Evolutionary conservation across 306 rosid species (phyloP), one percentile per base, ranked within the genome.

Genomic region (Cercis canadensis): DNA sequence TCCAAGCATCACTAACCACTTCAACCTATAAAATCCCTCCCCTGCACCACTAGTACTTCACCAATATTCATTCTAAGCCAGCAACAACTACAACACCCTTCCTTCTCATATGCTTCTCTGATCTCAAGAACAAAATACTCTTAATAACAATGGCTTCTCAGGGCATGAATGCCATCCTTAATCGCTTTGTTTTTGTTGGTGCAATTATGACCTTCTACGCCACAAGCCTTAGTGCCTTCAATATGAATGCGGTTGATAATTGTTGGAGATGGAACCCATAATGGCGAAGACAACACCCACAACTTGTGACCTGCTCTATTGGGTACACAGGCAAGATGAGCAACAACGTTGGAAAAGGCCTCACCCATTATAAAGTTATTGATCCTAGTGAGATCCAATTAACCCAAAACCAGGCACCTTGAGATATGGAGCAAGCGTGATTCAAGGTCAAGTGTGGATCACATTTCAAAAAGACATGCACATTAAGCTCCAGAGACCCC

Each of bases 381-480:
- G 70, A 81, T 3, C 62, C 73, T 0, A 62, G 36, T 36, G 76
- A 81, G 79, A 77, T 29, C 77, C 80, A 0, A 14, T 73, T 4
- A 77, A 50, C 49, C 79, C 80, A 0, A 57, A 32, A 39, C 73
- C 16, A 7, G 77, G 76, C 7, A 81, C 74, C 2, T 56, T 77
- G 57, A 72, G 79, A 10, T 77, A 81, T 11, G 79, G 79, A 63
- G 65, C 82, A 41, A 76, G 69, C 4, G 43, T 62, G n/a, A 67
- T 81, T 57, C 77, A 73, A 68, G 45, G 21, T 33, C 76, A 68
- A 77, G 82, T 81, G 0, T 82, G 74, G 80, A 82, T 82, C 41
- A 74, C 66, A 50, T 82, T 82, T 15, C 16, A 74, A 64, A 73
- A 29, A 31, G 64, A 74, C 36, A 82, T 77, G 78, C 14, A 51